A percentile compares a stretch with the other conserved stretches of the same genome.
phyloP scores from a whole-genome alignment of 371 early-diverging fungal species.

The Mortierella sp. region DNA sequence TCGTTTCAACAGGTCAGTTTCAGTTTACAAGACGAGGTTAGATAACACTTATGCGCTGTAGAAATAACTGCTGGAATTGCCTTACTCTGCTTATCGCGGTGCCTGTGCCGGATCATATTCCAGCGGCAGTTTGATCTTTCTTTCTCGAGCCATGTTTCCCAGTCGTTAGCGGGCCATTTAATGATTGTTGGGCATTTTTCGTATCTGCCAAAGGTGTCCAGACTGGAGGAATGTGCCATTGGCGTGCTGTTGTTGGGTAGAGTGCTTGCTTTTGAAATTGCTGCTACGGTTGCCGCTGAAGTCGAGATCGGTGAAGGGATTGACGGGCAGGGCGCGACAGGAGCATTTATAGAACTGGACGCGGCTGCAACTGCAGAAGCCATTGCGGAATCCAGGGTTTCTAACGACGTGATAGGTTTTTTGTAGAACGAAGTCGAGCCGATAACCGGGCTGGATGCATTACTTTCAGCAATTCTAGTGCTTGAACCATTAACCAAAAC shows the following conservation, averaged over 20 bases:
- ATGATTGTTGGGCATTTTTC: constrained; percentile 37
- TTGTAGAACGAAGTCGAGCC: background rate
- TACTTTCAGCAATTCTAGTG: background rate
- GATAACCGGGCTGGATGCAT: background rate
- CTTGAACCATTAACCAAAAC: background rate
- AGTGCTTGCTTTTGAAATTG: constrained; percentile 3
- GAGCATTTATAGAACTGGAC: constrained; percentile 7
- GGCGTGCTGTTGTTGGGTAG: background rate
- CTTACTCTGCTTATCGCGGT: constrained; percentile 52
- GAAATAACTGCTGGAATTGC: background rate
- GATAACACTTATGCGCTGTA: too few relatives aligned
- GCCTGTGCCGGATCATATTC: constrained; percentile 44
- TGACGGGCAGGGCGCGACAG: background rate
- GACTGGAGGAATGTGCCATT: background rate
- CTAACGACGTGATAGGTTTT: constrained; percentile 7
- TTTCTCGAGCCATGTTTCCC: constrained; percentile 51
- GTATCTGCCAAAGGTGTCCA: constrained; percentile 9
- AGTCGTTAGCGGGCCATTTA: constrained; percentile 28
- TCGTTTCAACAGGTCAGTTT: background rate
- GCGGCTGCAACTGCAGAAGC: constrained; percentile 29
- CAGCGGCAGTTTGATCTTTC: constrained; percentile 41
- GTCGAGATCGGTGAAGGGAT: background rate
- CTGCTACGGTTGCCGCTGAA: constrained; percentile 25
- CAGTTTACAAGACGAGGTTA: background rate
- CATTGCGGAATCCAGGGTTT: constrained; percentile 28